phyloP scores from a whole-genome alignment of 768 basidiomycete species.

The Macrolepiota fuliginosa region DNA sequence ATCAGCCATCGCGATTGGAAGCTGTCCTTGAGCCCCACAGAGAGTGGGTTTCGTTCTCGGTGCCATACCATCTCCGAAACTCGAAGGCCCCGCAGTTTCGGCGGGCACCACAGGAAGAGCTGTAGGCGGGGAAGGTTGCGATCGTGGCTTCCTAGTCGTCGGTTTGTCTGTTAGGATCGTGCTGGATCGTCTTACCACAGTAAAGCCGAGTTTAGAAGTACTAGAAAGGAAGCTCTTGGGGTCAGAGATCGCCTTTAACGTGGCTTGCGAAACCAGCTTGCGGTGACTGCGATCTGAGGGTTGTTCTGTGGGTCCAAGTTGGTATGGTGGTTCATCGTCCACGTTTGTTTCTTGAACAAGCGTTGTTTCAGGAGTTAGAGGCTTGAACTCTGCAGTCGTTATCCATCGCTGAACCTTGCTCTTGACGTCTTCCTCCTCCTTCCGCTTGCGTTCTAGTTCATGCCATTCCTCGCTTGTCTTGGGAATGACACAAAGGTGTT shows the following conservation, averaged over 20 bases:
- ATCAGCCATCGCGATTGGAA: not conserved
- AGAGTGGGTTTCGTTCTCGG: not conserved
- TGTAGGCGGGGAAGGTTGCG: not conserved
- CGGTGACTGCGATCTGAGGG: not conserved
- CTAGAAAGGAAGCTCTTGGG: not conserved
- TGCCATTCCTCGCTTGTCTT: conserved; percentile 3
- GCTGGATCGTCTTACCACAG: conserved; percentile 4
- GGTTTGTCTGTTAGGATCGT: not conserved
- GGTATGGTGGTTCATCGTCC: not conserved
- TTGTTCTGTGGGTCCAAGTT: not conserved
- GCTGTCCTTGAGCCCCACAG: not conserved
- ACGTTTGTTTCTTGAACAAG: not conserved
- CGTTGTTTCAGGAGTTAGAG: conserved; percentile 10
- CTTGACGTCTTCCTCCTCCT: conserved; percentile 10
- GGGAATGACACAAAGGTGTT: conserved; percentile 5
- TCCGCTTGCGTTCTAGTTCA: conserved; percentile 2
- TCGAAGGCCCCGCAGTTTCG: not conserved
- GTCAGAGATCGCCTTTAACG: not conserved
- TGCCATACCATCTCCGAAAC: not conserved
- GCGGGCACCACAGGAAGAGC: not conserved
- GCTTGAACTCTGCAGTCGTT: conserved; percentile 8
- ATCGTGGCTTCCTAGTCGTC: not conserved
- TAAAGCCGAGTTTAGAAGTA: not conserved
- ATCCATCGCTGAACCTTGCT: conserved; percentile 11
- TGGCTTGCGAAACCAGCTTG: not conserved